Conservation (phyloP, 306 rosid species). For the Trifolium repens region DNA sequence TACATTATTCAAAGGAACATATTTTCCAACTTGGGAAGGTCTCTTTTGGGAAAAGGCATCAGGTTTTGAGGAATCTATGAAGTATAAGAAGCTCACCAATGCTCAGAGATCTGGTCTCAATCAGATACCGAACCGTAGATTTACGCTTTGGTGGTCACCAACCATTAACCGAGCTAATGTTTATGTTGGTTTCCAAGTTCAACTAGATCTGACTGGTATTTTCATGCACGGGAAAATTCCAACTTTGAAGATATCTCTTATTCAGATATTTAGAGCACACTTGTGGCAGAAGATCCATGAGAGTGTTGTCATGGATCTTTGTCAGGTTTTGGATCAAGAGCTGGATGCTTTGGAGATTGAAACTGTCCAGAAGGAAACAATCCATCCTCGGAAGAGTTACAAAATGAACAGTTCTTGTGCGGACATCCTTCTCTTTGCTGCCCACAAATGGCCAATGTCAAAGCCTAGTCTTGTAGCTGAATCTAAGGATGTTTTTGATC, state of each 20-base stretch:
- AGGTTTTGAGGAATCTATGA: conserved; percentile 99
- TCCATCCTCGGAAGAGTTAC: conserved; percentile 98
- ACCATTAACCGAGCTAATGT: conserved; percentile 98
- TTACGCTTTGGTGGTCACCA: conserved; percentile 99
- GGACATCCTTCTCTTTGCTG: conserved; percentile 95
- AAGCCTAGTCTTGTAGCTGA: conserved; percentile 99
- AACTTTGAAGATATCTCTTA: conserved; percentile 92
- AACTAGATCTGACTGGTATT: conserved; percentile 94
- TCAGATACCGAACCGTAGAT: conserved; percentile 98
- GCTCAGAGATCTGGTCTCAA: conserved; percentile 99
- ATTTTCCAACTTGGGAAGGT: conserved; percentile 98
- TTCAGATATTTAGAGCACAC: conserved; percentile 98
- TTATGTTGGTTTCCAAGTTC: conserved; percentile 99
- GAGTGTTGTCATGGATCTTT: conserved; percentile 99
- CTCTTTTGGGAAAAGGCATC: conserved; percentile 99
- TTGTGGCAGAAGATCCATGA: conserved; percentile 99
- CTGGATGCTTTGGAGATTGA: conserved; percentile 98
- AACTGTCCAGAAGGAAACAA: conserved; percentile 98
- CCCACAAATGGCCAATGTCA: conserved; percentile 99
- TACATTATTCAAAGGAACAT: conserved; percentile 97
- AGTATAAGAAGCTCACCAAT: conserved; percentile 96
- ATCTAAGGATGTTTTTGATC: conserved; percentile 98
- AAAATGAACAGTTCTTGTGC: conserved; percentile 99
- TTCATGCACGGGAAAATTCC: conserved; percentile 99
- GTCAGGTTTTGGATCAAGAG: conserved; percentile 99